Base-by-base conservation (phyloP, 1,284 basidiomycete species). In the Leucocoprinus gongylophorus region DNA sequence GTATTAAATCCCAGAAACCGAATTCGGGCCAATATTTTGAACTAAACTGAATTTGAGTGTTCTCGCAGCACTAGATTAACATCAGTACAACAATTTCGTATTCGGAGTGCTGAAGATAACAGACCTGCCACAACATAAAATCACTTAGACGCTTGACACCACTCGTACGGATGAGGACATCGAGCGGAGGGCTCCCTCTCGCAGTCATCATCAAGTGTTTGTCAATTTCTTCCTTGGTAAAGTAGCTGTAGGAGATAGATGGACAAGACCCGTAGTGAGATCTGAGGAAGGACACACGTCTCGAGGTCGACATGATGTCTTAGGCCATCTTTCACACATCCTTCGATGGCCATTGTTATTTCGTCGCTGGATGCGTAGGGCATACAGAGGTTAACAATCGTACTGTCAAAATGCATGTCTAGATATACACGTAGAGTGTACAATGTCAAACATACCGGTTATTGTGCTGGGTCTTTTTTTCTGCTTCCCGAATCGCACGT, bases 21-120 rank as follows among this genome's bases (percentile, higher is more conserved):
- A 98, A 97, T 53, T 95, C 86, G 0, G 97, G 97, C 97, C 97
- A 99, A 65, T 88, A 95, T 0, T 82, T 82, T 30, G 83, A 71
- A n/a, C 85, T 80, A 67, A 97, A 95, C 64, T 98, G 91, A n/a
- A 99, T 71, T 59, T 95, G 91, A 0, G 92, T 91, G 58, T 87
- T 68, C 59, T 92, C 85, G 50, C 77, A 87, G 58, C 83, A 82
- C 84, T 94, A 38, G 7, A 12, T 43, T 29, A 44, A 29, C 9
- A 6, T 46, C 26, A 45, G 38, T 26, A 17, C 15, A 17, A 18
- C 21, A 15, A 17, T 2, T 37, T 35, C 15, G 29, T 15, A 5
- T 39, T 18, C 32, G 5, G 9, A 39, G 42, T 12, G 10, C 26
- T 2, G 21, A 26, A 13, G 3, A 7, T 9, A 4, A 62, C 81